Base-by-base conservation (phyloP, 1,139 yeast genomes). In the Candida sanyaensis region DNA sequence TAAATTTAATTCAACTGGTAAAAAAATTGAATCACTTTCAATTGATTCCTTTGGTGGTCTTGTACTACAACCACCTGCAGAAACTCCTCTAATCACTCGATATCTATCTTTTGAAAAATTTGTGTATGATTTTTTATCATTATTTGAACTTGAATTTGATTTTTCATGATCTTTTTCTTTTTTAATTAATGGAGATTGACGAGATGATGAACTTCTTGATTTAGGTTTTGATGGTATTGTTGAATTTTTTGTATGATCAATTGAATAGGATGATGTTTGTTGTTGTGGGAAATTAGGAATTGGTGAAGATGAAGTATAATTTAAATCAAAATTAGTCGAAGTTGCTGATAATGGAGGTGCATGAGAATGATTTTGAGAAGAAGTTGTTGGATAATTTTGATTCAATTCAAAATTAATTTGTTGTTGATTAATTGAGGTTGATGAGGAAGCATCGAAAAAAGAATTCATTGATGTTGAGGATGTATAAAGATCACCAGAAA, bases 11-110 rank as follows among this genome's bases (percentile, higher is more conserved):
- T 71, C 70, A 32, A 80, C 83, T 11, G 84, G 83, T 13, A 69
- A 55, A 52, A 63, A 81, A 39, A 63, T 58, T 31, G 68, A 59
- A 44, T 64, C 61, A 47, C 69, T 63, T 34, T 66, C 65, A 2
- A 65, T 59, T 2, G 71, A 63, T 36, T 68, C 67, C 51, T 73
- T 77, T 13, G 86, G 86, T 1, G 86, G 86, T 50, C 79, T 71
- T 2, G 84, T 78, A 23, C 75, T 69, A 34, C 80, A 68, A 1
- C 86, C 86, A 17, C 86, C 86, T 4, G 85, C 81, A 30, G 81
- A 77, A 11, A 80, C 68, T 7, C 86, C 86, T 51, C 87, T 68
- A 21, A 80, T 69, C 2, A 82, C 76, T 37, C 78, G 67, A 56
- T 70, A 79, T 37, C 72, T 62, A 44, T 47, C 45, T 29, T 43